phyloP scores from a whole-genome alignment of 805 yeast species.

The Spathaspora hagerdaliae region DNA sequence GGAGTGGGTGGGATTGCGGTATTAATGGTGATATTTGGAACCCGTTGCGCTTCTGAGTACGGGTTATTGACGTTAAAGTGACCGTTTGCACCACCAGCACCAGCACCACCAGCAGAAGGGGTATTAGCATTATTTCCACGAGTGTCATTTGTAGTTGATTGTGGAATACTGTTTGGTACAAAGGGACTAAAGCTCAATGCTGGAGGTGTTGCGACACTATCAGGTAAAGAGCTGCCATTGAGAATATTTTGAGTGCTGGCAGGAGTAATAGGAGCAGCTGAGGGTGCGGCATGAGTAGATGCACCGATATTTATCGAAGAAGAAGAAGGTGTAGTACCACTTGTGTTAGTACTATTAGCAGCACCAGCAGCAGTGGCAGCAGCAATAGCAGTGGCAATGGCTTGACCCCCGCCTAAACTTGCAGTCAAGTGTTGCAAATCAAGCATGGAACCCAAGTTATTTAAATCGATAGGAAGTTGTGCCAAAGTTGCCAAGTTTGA shows the following conservation, averaged over 20 bases:
- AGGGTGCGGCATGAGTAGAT: constrained; percentile 3
- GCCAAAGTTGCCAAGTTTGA: constrained; percentile 41
- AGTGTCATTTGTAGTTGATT: background rate
- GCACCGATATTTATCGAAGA: background rate
- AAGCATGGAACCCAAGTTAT: constrained; percentile 28
- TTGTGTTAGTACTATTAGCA: background rate
- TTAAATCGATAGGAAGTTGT: constrained; percentile 37
- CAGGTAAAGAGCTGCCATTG: background rate
- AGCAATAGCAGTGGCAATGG: background rate
- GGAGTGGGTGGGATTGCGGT: constrained; percentile 9
- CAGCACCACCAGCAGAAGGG: background rate
- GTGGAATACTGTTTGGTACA: background rate
- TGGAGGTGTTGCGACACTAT: background rate
- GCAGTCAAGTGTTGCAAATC: constrained; percentile 14
- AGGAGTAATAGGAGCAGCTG: constrained; percentile 5
- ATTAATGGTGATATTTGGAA: constrained; percentile 19
- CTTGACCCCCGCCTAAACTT: constrained; percentile 2
- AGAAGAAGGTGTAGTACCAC: constrained; percentile 7
- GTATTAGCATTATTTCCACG: background rate
- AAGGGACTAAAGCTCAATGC: background rate
- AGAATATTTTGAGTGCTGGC: constrained; percentile 2
- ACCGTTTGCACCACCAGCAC: background rate
- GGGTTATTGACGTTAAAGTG: background rate
- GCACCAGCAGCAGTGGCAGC: background rate
- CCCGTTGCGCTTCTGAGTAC: background rate